A percentile compares a stretch with the other conserved stretches of the same genome.
Evolutionary conservation across 768 basidiomycete genomes (phyloP).

Genomic region (Lactarius tabidus): DNA sequence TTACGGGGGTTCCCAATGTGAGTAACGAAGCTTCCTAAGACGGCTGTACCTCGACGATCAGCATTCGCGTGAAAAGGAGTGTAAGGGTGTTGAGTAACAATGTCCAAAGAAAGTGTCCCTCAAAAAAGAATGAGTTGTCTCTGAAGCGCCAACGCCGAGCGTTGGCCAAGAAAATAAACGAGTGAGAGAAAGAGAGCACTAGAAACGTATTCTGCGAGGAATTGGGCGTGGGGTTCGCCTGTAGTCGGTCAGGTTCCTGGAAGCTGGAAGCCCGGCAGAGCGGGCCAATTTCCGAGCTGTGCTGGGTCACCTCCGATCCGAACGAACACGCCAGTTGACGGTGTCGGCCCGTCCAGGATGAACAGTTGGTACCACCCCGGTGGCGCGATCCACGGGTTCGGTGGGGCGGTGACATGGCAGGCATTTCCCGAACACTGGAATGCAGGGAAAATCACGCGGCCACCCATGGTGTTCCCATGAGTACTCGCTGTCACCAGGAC

Average conservation of each 20-base stretch:
- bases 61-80: no score
- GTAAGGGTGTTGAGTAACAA: neutral
- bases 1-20: no score
- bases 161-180: no score
- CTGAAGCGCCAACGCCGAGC: neutral
- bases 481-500: slow-evolving; percentile 73
- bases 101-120: neutral
- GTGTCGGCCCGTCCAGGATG: slow-evolving; percentile 73
- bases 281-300: slow-evolving; percentile 70
- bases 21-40: no score
- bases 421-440: slow-evolving; percentile 65
- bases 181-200: neutral
- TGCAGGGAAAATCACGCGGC: slow-evolving; percentile 65
- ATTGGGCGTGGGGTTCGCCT: neutral
- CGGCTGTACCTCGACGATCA: no score
- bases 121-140: neutral
- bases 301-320: slow-evolving; percentile 79
- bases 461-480: slow-evolving; percentile 74
- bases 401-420: slow-evolving; percentile 76
- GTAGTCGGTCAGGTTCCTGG: slow-evolving; percentile 49
- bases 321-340: slow-evolving; percentile 70
- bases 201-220: neutral
- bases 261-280: slow-evolving; percentile 59
- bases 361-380: slow-evolving; percentile 78
- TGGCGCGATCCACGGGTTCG: slow-evolving; percentile 60